A percentile compares a stretch with the other conserved stretches of the same genome.
Conservation (phyloP, 331 rosid genomes). For the Telfairia occidentalis region DNA sequence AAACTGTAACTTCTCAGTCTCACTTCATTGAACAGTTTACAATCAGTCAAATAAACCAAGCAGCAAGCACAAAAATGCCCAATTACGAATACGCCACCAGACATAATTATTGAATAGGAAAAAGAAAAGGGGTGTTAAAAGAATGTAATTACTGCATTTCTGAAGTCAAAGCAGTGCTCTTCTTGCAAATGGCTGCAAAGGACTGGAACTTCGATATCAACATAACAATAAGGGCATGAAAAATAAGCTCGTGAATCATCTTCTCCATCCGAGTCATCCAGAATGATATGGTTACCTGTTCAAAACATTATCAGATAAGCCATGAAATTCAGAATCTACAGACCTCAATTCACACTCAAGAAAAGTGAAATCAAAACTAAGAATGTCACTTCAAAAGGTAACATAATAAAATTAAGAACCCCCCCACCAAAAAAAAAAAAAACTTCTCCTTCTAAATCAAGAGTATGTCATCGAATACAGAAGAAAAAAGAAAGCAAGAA, state of each 20-base stretch:
- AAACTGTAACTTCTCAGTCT: background rate
- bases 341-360: background rate
- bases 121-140: background rate
- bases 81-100: background rate
- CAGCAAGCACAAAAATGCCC: background rate
- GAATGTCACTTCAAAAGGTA: background rate
- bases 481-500: background rate
- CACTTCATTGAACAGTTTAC: background rate
- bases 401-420: background rate
- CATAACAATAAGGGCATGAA: constrained; percentile 81
- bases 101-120: background rate
- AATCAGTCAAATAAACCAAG: background rate
- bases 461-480: background rate
- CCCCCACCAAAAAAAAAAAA: background rate
- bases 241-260: constrained; percentile 42
- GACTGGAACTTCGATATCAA: constrained; percentile 49
- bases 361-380: background rate
- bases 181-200: constrained; percentile 67
- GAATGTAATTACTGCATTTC: constrained; percentile 43
- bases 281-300: constrained; percentile 38
- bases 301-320: background rate
- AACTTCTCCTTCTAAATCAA: background rate
- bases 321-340: background rate
- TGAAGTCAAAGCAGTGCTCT: constrained; percentile 70
- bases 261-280: constrained; percentile 54